A percentile compares a stretch with the other conserved stretches of the same genome.
phyloP scores from a whole-genome alignment of 495 filamentous ascomycete genomes.

The Mycothermus thermophilus region DNA sequence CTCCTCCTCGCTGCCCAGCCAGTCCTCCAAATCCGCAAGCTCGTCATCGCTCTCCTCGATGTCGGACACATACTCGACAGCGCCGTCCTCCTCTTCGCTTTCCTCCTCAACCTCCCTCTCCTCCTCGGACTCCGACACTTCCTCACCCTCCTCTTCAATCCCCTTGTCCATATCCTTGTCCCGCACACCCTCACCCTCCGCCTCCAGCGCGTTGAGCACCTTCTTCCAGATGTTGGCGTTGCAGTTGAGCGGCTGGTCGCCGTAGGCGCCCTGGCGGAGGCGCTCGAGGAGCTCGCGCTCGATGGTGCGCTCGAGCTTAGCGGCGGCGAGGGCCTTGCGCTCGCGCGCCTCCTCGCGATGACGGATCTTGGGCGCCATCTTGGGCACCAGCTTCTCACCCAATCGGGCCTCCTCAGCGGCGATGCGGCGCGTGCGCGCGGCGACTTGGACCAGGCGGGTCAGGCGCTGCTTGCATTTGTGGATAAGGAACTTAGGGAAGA shows the following conservation, averaged over 20 bases:
- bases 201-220: slow-evolving; percentile 81
- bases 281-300: slow-evolving; percentile 92
- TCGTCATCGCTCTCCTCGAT: slow-evolving; percentile 43
- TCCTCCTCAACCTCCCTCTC: slow-evolving; percentile 56
- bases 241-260: slow-evolving; percentile 85
- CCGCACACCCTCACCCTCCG: slow-evolving; percentile 64
- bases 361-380: slow-evolving; percentile 83
- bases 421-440: slow-evolving; percentile 68
- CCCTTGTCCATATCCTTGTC: slow-evolving; percentile 81
- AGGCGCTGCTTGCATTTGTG: slow-evolving; percentile 98
- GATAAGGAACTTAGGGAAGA: slow-evolving; percentile 90
- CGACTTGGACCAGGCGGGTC: slow-evolving; percentile 85
- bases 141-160: slow-evolving; percentile 70
- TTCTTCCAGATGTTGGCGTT: slow-evolving; percentile 95
- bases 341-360: slow-evolving; percentile 81
- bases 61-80: slow-evolving; percentile 72
- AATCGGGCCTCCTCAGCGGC: slow-evolving; percentile 78
- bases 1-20: slow-evolving; percentile 36
- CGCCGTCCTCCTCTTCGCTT: slow-evolving; percentile 51
- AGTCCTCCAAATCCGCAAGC: slow-evolving; percentile 36
- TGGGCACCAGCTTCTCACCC: slow-evolving; percentile 81
- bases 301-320: slow-evolving; percentile 91
- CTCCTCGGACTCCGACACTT: slow-evolving; percentile 50
- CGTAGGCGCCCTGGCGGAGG: slow-evolving; percentile 84
- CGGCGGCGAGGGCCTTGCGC: slow-evolving; percentile 83